These are phyloP conservation scores for Pseudogymnoascus verrucosus DNA, from an alignment of 2,329 filamentous ascomycete genomes.

Conservation along the genomic window DNA sequence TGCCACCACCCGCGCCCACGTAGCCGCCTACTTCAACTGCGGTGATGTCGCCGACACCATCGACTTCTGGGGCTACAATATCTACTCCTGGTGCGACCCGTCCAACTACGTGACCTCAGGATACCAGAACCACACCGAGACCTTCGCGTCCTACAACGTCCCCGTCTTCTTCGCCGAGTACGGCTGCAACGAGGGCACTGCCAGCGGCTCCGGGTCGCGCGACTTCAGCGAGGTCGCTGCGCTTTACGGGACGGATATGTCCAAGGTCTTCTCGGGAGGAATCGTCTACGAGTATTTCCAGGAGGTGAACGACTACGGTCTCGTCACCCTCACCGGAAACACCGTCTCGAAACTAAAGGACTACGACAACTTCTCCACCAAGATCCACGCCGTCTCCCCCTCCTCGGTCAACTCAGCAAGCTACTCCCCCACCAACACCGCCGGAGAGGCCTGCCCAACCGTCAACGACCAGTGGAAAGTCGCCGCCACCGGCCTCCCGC, in stretches of 20 bases:
- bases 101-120: conserved; percentile 68
- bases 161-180: conserved; percentile 98
- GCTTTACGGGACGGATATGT: conserved; percentile 76
- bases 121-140: conserved; percentile 71
- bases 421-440: conserved; percentile 42
- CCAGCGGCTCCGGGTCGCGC: conserved; percentile 42
- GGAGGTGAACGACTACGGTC: conserved; percentile 74
- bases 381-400: conserved; percentile 42
- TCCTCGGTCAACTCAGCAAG: conserved; percentile 53
- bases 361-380: conserved; percentile 52
- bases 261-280: conserved; percentile 77
- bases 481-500: conserved; percentile 61
- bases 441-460: conserved; percentile 20
- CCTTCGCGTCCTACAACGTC: conserved; percentile 81
- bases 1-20: conserved; percentile 65
- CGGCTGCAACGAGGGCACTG: conserved; percentile 66
- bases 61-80: conserved; percentile 99
- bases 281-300: conserved; percentile 98
- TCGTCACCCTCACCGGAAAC: conserved; percentile 34
- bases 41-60: conserved; percentile 59
- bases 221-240: conserved; percentile 76
- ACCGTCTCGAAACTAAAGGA: conserved; percentile 60
- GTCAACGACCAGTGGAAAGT: conserved; percentile 19
- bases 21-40: conserved; percentile 92
- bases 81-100: conserved; percentile 95